These are phyloP conservation scores for Saksenaea vasiformis DNA, from an alignment of 371 early-diverging fungal genomes.

Conservation along the genomic window DNA sequence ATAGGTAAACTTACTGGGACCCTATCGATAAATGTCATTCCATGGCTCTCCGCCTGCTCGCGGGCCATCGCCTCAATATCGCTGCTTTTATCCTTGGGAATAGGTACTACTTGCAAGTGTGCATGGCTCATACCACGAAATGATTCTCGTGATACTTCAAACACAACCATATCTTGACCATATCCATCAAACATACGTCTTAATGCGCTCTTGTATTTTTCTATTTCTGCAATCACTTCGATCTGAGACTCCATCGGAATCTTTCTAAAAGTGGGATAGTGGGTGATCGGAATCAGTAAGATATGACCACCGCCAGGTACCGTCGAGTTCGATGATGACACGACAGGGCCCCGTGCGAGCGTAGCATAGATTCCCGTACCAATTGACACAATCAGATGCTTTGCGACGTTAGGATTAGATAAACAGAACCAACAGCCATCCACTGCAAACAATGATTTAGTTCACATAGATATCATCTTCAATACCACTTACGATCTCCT, in stretches of 20 bases:
- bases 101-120: constrained; percentile 67
- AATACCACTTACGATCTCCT: not conserved
- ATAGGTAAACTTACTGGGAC: constrained; percentile 45
- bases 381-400: constrained; percentile 79
- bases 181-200: constrained; percentile 44
- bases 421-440: constrained; percentile 89
- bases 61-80: constrained; percentile 32
- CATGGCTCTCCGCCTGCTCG: constrained; percentile 39
- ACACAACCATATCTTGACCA: constrained; percentile 63
- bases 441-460: constrained; percentile 15
- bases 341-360: constrained; percentile 75
- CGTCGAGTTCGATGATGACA: constrained; percentile 16
- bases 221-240: constrained; percentile 55
- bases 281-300: constrained; percentile 74
- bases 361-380: constrained; percentile 73
- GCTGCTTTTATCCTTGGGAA: constrained; percentile 37
- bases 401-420: constrained; percentile 75
- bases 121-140: constrained; percentile 54
- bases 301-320: constrained; percentile 74
- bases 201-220: constrained; percentile 59
- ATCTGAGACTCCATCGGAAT: constrained; percentile 44
- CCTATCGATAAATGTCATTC: constrained; percentile 36
- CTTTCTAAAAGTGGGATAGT: constrained; percentile 57
- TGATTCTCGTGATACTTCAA: constrained; percentile 65
- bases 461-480: not conserved